Base-by-base conservation (phyloP, 78 protist genomes). In the Bodo saltans region DNA sequence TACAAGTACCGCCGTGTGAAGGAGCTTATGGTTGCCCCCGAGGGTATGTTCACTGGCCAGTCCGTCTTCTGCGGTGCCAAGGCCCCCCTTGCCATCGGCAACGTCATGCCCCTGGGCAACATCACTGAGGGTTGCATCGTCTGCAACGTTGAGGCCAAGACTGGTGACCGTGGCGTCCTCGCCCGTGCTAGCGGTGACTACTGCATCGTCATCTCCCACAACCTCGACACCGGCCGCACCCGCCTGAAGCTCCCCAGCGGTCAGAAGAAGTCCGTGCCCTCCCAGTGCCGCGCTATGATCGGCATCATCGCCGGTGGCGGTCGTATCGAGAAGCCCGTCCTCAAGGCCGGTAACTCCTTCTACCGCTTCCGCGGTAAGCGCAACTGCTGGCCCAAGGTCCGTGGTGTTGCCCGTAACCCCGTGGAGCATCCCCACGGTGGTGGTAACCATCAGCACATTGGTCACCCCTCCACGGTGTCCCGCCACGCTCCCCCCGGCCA, bases 381-480 rank as follows among this genome's bases (percentile, higher is more conserved):
- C 84, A 95, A 97, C 92, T 84, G 91, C 88, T 98, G 99, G 99
- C 99, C 99, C 32, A 34, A 68, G 32, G 97, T 96, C 35, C 90
- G 99, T 60, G 99, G 99, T 94, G 99, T 97, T 0, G 95, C 98
- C 30, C 98, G 96, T 98, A 98, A 98, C 94, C 94, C 94, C 37
- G 93, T 90, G 30, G 95, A 93, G 53, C 91, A 90, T 37, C 91
- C 90, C 25, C 90, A 87, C 73, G 90, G 90, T 60, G 91, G 91
- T 39, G 99, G 99, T 89, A 97, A 97, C 90, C 99, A 98, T 84
- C 99, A 98, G 96, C 99, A 98, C 90, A 88, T 98, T 79, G 99
- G 99, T 75, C 87, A 92, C 79, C 97, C 99, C 30, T 84, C 99
- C 28, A 96, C 99, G 32, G 90, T 91, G 32, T 68, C 83, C 53